Base-by-base conservation (phyloP, 2,329 filamentous ascomycete genomes). In the Colletotrichum coccodes region DNA sequence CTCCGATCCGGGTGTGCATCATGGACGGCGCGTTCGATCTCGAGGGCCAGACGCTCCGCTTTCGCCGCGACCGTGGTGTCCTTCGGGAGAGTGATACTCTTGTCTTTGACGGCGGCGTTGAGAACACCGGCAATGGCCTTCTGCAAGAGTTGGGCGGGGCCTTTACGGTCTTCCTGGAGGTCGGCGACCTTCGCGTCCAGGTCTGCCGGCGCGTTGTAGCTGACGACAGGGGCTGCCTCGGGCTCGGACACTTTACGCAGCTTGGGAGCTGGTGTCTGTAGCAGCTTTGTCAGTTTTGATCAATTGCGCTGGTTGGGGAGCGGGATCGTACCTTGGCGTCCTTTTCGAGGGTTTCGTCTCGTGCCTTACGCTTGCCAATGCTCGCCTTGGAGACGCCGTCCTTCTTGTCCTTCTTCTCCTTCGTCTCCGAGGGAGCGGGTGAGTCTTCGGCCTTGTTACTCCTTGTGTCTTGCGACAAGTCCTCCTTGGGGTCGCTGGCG, bases 11-110 rank as follows among this genome's bases (percentile, higher is more conserved):
- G 82, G 64, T 91, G 87, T 0, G 84, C 85, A 70, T 88, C 87
- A 65, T 86, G 83, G 16, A 91, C 87, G 4, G 89, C 89, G 74
- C 94, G 89, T 82, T 98, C 95, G 70, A 98, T 92, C 71, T 94
- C 88, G 30, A 97, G 82, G 16, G 92, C 93, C 52, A 95, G 86
- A 26, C 87, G 87, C 75, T 92, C 90, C 12, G 92, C 90, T 67
- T 93, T 83, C 11, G 86, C 85, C 56, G 91, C 89, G 16, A 88
- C 84, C 0, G 89, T 89, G 63, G 90, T 85, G 53, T 88, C 91
- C 58, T 90, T 86, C 1, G 90, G 86, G 21, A 94, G 81, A 30
- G 83, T 82, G 73, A 91, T 91, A 11, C 88, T 83, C 18, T 89
- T 87, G 63, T 88, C 85, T 78, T 94, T 93, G 71, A 91, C 87